phyloP scores from a whole-genome alignment of 371 early-diverging fungal genomes.

The Nosema granulosis region DNA sequence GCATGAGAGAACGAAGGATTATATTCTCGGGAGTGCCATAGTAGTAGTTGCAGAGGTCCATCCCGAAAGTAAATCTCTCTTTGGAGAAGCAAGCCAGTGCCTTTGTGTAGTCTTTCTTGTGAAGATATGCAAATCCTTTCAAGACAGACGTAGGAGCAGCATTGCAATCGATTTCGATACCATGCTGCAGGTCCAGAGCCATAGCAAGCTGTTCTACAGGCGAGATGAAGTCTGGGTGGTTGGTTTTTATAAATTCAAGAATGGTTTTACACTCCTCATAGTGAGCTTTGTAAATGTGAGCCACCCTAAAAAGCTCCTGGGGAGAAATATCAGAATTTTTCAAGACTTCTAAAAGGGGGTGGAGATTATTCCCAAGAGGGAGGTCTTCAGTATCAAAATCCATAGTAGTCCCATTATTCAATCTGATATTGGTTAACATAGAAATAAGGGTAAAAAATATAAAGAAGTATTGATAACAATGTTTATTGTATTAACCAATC shows the following conservation, averaged over 20 bases:
- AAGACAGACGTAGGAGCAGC: not conserved
- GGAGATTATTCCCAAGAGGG: slow-evolving; percentile 18
- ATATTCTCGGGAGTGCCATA: slow-evolving; percentile 17
- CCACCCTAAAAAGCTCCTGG: slow-evolving; percentile 2
- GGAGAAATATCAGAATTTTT: not conserved
- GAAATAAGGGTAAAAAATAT: not conserved
- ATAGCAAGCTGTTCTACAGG: not conserved
- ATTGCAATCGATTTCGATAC: not conserved
- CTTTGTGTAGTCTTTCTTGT: slow-evolving; percentile 19
- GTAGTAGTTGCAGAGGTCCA: slow-evolving; percentile 47
- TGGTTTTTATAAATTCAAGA: slow-evolving; percentile 6
- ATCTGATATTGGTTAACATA: slow-evolving; percentile 6
- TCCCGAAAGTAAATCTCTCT: slow-evolving; percentile 33
- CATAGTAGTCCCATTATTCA: slow-evolving; percentile 4
- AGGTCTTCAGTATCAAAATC: slow-evolving; percentile 32
- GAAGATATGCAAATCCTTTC: slow-evolving; percentile 40
- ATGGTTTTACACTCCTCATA: slow-evolving; percentile 4
- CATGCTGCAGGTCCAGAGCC: slow-evolving; percentile 1
- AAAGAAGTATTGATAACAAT: not conserved
- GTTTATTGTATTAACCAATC: not conserved
- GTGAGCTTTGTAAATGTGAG: slow-evolving; percentile 11
- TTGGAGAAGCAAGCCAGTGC: slow-evolving; percentile 48
- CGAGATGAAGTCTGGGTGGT: not conserved
- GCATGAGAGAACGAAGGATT: slow-evolving; percentile 17
- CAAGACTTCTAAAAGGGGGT: slow-evolving; percentile 7